phyloP scores from a whole-genome alignment of 2,329 filamentous ascomycete genomes.

The Aureobasidium sp. region DNA sequence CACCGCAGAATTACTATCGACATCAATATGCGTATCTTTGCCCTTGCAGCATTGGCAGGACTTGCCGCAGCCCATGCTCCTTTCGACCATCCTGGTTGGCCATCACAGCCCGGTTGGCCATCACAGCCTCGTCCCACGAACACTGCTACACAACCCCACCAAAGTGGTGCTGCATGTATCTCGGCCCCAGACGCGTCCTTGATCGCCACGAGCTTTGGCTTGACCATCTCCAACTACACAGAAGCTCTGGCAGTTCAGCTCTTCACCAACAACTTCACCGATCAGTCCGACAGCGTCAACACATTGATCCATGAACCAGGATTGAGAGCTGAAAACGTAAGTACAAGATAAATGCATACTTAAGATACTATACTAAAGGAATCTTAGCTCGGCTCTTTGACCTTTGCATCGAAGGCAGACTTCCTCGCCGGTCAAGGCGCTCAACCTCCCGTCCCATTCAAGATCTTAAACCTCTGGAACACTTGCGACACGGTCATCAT shows the following conservation, averaged over 20 bases:
- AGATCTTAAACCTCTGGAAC: slow-evolving; percentile 22
- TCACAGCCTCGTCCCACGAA: neutral
- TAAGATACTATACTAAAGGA: too few relatives aligned
- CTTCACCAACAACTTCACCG: slow-evolving; percentile 21
- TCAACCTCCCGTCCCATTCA: slow-evolving; percentile 24
- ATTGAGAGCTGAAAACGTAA: neutral
- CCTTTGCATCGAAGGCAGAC: slow-evolving; percentile 19
- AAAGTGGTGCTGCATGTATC: slow-evolving; percentile 15
- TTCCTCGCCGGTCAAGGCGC: slow-evolving; percentile 24
- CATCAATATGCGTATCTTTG: neutral
- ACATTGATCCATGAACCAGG: slow-evolving; percentile 18
- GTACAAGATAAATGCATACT: too few relatives aligned
- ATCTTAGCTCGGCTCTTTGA: slow-evolving; percentile 10
- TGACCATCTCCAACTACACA: slow-evolving; percentile 22
- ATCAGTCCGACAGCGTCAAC: slow-evolving; percentile 27
- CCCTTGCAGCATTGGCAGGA: neutral
- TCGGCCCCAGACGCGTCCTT: slow-evolving; percentile 18
- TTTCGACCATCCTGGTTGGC: neutral
- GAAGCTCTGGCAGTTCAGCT: slow-evolving; percentile 18
- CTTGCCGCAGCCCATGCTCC: neutral
- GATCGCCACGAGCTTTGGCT: slow-evolving; percentile 21
- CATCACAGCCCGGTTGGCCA: neutral
- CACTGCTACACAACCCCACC: neutral
- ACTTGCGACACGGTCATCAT: slow-evolving; percentile 22
- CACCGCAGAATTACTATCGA: neutral